Conservation (phyloP, 192 early-diverging fungal species). For the Backusella australiensis region DNA sequence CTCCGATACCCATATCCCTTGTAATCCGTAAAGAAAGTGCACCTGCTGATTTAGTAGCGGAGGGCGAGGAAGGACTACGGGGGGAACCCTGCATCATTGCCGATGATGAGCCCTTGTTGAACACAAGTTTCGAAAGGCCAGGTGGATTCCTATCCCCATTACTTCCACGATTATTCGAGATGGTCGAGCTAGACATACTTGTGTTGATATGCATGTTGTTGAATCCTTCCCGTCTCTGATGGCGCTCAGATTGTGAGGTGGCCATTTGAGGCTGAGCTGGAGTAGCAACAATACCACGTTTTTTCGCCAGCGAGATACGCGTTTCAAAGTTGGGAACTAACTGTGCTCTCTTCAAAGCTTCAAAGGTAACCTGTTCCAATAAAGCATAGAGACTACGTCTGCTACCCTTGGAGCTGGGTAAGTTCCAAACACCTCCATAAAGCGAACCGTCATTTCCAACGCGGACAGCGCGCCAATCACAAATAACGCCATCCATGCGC, state of each 20-base stretch:
- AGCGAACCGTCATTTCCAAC: slow-evolving; percentile 28
- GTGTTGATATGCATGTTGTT: background rate
- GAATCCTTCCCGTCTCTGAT: background rate
- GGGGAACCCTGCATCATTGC: background rate
- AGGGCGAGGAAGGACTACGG: slow-evolving; percentile 20
- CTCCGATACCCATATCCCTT: slow-evolving; percentile 4
- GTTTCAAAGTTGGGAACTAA: slow-evolving; percentile 42
- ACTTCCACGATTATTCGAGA: background rate
- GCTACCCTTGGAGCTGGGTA: slow-evolving; percentile 15
- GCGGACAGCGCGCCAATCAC: slow-evolving; percentile 35
- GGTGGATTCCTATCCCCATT: slow-evolving; percentile 6
- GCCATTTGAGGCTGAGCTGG: background rate
- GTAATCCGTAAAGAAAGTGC: slow-evolving; percentile 11
- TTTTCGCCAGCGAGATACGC: slow-evolving; percentile 35
- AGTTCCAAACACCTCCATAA: slow-evolving; percentile 34
- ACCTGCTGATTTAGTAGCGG: slow-evolving; percentile 21
- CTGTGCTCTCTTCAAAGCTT: slow-evolving; percentile 38
- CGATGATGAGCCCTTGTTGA: slow-evolving; percentile 22
- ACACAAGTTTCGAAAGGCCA: slow-evolving; percentile 30
- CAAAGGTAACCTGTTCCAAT: slow-evolving; percentile 38
- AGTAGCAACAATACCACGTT: slow-evolving; percentile 24
- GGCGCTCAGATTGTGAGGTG: background rate
- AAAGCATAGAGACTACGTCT: slow-evolving; percentile 35
- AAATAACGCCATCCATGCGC: slow-evolving; percentile 36
- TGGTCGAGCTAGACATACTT: slow-evolving; percentile 3